Evolutionary conservation across 2,329 filamentous ascomycete species (phyloP).

Genomic region (Cryphonectria naterciae): DNA sequence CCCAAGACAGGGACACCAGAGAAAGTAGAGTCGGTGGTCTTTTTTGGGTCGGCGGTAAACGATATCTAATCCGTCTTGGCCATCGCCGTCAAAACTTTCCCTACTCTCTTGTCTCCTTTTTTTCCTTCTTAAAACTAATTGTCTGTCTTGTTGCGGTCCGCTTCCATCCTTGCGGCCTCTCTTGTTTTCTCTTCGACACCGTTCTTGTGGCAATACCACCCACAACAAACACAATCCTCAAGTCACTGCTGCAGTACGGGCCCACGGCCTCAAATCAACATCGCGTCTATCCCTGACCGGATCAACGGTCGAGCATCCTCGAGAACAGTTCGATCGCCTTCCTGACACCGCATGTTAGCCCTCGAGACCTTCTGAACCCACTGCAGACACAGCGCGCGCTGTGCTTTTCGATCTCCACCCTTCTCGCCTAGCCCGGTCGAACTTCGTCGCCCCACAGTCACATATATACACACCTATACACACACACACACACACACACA

Average conservation of each 20-base stretch:
- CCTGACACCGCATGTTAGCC: constrained; percentile 25
- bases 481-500: background rate
- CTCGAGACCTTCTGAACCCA: constrained; percentile 23
- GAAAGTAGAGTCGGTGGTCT: constrained; percentile 9
- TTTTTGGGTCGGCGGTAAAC: constrained; percentile 8
- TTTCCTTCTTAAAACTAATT: constrained; percentile 13
- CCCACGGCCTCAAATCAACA: constrained; percentile 9
- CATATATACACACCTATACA: background rate
- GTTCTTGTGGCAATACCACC: background rate
- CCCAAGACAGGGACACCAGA: constrained; percentile 12
- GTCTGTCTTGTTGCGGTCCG: constrained; percentile 16
- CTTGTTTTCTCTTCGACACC: constrained; percentile 7
- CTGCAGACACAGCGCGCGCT: constrained; percentile 27
- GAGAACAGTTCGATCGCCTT: constrained; percentile 17
- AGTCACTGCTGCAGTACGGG: constrained; percentile 26
- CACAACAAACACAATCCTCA: constrained; percentile 4
- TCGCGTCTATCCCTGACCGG: constrained; percentile 14
- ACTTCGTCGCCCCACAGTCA: constrained; percentile 29
- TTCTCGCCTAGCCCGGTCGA: constrained; percentile 20
- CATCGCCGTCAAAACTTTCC: constrained; percentile 9
- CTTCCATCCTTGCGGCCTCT: constrained; percentile 22
- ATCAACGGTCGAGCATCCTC: constrained; percentile 18
- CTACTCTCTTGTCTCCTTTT: constrained; percentile 14
- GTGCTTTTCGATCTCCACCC: constrained; percentile 21
- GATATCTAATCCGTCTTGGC: constrained; percentile 3